Base-by-base conservation (phyloP, 257 asterid species). In the Solanum pennellii region DNA sequence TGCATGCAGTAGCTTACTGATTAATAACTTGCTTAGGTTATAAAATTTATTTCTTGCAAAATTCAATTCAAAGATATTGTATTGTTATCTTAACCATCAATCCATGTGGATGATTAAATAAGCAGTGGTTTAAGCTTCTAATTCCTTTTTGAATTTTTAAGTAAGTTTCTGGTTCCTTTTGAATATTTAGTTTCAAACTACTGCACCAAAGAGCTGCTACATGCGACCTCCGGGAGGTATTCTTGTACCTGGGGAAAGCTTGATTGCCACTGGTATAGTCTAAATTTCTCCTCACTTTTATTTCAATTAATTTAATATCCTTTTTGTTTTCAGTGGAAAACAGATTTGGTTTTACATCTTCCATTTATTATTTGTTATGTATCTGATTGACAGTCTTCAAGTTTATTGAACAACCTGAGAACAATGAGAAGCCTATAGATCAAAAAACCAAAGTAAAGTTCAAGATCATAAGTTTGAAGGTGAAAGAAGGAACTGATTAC, bases 171-270 rank as follows among this genome's bases (percentile, higher is more conserved):
- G 41, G 69, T 3, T 82, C 44, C 18, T 47, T 82, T 82, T 82
- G 85, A 49, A 82, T 82, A 14, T 18, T 9, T 33, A 7, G 98
- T 95, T 95, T 88, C 99, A 97, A 94, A 95, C 99, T 62, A 96
- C 98, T 69, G 96, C 98, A 33, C 99, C 99, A 56, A 96, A 96
- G 92, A 94, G 98, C 86, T 96, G 99, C 92, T 96, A 89, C 68
- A 97, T 97, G 99, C 93, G 98, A 45, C 99, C 99, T 20, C 98
- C 99, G 79, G 98, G 98, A 41, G 98, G 97, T 86, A 87, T 94
- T 89, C 98, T 97, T 88, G 94, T 95, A 86, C 99, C 99, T 84
- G 96, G 96, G 86, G 98, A 94, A 93, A 91, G 92, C 91, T 39
- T 97, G 59, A 92, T 94, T 89, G 97, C 98, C 33, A 93, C 98